Percentiles rank a stretch among this genome's conserved stretches.
These are phyloP conservation scores for Cytospora piceae DNA, from an alignment of 2,329 filamentous ascomycete genomes.

Conservation along the genomic window DNA sequence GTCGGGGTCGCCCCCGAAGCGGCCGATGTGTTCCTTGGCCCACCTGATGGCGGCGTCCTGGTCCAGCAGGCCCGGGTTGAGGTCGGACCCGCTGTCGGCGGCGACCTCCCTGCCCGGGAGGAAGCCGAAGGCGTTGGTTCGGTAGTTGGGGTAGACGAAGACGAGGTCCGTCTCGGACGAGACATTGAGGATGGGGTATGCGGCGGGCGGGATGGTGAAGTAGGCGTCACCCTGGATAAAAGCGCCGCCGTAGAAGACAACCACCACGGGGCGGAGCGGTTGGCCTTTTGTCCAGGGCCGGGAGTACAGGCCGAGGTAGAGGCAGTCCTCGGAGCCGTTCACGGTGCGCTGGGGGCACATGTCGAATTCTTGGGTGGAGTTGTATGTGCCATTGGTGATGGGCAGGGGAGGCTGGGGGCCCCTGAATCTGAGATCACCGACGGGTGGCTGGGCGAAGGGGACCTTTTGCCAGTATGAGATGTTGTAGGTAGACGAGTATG, in stretches of 20 bases:
- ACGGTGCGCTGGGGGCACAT: conserved; percentile 63
- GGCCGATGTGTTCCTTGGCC: conserved; percentile 50
- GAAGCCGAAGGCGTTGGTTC: conserved; percentile 61
- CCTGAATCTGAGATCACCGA: conserved; percentile 61
- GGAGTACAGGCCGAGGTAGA: conserved; percentile 63
- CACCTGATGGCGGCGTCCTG: conserved; percentile 54
- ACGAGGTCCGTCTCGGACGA: conserved; percentile 53
- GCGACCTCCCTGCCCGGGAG: conserved; percentile 53
- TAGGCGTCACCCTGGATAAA: conserved; percentile 62
- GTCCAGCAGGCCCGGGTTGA: conserved; percentile 57
- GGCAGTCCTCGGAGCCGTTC: conserved; percentile 62
- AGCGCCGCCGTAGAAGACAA: conserved; percentile 64
- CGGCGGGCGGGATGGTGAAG: conserved; percentile 58
- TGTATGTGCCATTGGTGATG: conserved; percentile 54
- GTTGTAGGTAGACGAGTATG: conserved; percentile 56
- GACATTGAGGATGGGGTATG: conserved; percentile 62
- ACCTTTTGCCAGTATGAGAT: conserved; percentile 64
- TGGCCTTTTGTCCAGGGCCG: conserved; percentile 54
- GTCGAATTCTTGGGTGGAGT: conserved; percentile 58
- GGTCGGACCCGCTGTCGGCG: conserved; percentile 46
- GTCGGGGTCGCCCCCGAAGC: conserved; percentile 53
- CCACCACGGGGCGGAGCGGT: conserved; percentile 59
- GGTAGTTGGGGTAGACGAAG: conserved; percentile 54
- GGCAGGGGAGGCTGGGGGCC: conserved; percentile 59
- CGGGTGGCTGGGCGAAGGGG: conserved; percentile 62